Evolutionary conservation across 805 yeast genomes (phyloP).

Genomic region (Kodamaea neixiangensis): DNA sequence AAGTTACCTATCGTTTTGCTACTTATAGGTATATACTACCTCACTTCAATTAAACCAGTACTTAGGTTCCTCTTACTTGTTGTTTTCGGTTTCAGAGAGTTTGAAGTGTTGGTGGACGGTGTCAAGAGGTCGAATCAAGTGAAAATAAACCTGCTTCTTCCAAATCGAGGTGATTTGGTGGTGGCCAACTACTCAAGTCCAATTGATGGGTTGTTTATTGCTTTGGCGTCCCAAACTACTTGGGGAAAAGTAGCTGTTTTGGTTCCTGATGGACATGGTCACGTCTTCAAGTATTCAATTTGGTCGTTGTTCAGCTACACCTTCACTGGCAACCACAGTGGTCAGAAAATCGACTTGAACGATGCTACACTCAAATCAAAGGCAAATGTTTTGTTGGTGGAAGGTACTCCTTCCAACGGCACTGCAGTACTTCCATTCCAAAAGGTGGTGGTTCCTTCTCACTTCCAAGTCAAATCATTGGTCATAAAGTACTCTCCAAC

Average conservation of each 20-base stretch:
- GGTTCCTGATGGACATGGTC: conserved; percentile 42
- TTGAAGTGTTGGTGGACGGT: conserved; percentile 49
- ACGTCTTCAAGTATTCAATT: conserved; percentile 25
- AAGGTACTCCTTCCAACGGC: conserved; percentile 87
- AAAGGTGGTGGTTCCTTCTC: conserved; percentile 7
- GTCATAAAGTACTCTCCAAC: conserved; percentile 42
- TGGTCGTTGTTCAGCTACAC: conserved; percentile 31
- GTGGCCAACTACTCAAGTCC: conserved; percentile 63
- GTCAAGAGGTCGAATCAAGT: conserved; percentile 45
- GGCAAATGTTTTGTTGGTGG: conserved; percentile 61
- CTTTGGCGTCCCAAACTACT: conserved; percentile 21
- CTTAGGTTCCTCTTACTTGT: conserved; percentile 22
- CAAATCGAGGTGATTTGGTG: conserved; percentile 48
- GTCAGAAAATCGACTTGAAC: conserved; percentile 25
- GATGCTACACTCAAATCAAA: conserved; percentile 26
- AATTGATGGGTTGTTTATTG: conserved; percentile 49
- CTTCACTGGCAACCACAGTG: conserved; percentile 14
- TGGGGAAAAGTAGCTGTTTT: conserved; percentile 31
- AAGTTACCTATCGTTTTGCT: conserved; percentile 32
- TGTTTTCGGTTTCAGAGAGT: conserved; percentile 38
- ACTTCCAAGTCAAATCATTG: conserved; percentile 31
- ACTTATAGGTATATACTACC: conserved; percentile 25
- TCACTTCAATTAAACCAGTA: conserved; percentile 23
- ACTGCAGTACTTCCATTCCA: conserved; percentile 67
- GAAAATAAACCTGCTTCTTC: conserved; percentile 34